Evolutionary conservation across 108 stramenopile species (phyloP).

Genomic region (Epithemia pelagica): DNA sequence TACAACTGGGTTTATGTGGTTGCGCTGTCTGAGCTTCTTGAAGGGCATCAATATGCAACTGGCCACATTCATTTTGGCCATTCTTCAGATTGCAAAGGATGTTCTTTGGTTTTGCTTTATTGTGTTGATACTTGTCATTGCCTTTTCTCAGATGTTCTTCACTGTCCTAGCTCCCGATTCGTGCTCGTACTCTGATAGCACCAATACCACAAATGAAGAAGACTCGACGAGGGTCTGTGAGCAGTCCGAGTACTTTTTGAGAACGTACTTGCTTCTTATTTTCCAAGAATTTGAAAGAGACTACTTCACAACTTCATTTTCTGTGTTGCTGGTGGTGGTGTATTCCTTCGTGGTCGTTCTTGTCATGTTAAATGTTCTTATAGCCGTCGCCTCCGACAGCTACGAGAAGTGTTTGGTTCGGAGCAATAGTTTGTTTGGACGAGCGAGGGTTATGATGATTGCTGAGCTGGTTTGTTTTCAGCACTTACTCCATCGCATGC

Average conservation of each 20-base stretch:
- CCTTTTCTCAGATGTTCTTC: conserved; percentile 57
- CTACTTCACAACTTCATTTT: conserved; percentile 25
- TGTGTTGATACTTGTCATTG: conserved; percentile 35
- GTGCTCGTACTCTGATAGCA: conserved; percentile 22
- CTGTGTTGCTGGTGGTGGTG: conserved; percentile 19
- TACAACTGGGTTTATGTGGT: conserved; percentile 36
- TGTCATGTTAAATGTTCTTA: conserved; percentile 37
- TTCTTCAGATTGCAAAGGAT: conserved; percentile 43
- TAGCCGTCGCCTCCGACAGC: conserved; percentile 25
- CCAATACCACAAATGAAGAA: not conserved
- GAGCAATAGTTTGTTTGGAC: conserved; percentile 15
- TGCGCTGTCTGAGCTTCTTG: conserved; percentile 29
- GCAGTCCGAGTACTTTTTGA: conserved; percentile 46
- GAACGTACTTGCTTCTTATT: conserved; percentile 31
- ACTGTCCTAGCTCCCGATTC: conserved; percentile 34
- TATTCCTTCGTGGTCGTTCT: conserved; percentile 30
- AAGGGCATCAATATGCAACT: conserved; percentile 42
- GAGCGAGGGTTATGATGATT: conserved; percentile 33
- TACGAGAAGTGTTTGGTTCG: conserved; percentile 16
- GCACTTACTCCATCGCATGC: conserved; percentile 25
- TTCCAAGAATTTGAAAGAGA: conserved; percentile 6
- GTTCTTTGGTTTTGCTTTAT: conserved; percentile 58
- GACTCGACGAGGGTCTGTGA: conserved; percentile 13
- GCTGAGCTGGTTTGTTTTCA: conserved; percentile 59
- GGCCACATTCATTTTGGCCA: conserved; percentile 43